Evolutionary conservation across 2,329 filamentous ascomycete genomes (phyloP).

Genomic region (Fusarium begoniae): DNA sequence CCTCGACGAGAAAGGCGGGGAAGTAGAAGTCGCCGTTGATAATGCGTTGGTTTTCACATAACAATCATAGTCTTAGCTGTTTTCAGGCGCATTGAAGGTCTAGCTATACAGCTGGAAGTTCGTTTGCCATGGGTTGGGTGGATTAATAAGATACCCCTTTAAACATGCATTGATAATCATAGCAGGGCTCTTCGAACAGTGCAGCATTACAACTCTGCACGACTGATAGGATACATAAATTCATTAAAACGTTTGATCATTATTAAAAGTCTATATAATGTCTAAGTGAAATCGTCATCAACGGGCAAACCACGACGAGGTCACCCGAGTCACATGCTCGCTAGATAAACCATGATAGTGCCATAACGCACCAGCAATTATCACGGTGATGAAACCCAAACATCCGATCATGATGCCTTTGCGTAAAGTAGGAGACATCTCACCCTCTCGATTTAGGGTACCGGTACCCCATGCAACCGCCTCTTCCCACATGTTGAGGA

Average conservation of each 20-base stretch:
- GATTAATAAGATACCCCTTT: conserved; percentile 32
- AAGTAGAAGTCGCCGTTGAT: conserved; percentile 55
- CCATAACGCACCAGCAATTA: conserved; percentile 42
- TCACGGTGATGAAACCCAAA: conserved; percentile 40
- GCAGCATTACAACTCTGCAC: not conserved
- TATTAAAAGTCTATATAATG: conserved; percentile 33
- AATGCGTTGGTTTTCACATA: conserved; percentile 29
- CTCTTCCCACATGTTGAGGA: conserved; percentile 38
- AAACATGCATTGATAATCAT: not conserved
- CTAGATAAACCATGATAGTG: conserved; percentile 34
- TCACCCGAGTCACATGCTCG: conserved; percentile 24
- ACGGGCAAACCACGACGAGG: conserved; percentile 37
- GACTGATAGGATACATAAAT: not conserved
- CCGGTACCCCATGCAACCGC: conserved; percentile 37
- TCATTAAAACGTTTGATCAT: conserved; percentile 24
- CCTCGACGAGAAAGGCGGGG: conserved; percentile 49
- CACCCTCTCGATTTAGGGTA: conserved; percentile 34
- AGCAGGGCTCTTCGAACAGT: not conserved
- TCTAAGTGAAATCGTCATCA: conserved; percentile 21
- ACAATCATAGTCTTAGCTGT: not conserved
- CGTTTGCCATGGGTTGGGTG: not conserved
- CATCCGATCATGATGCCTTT: conserved; percentile 36
- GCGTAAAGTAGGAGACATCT: conserved; percentile 33
- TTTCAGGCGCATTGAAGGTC: not conserved
- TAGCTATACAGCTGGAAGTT: not conserved